Conservation (phyloP, 2,329 filamentous ascomycete species). For the Exserohilum turcica region DNA sequence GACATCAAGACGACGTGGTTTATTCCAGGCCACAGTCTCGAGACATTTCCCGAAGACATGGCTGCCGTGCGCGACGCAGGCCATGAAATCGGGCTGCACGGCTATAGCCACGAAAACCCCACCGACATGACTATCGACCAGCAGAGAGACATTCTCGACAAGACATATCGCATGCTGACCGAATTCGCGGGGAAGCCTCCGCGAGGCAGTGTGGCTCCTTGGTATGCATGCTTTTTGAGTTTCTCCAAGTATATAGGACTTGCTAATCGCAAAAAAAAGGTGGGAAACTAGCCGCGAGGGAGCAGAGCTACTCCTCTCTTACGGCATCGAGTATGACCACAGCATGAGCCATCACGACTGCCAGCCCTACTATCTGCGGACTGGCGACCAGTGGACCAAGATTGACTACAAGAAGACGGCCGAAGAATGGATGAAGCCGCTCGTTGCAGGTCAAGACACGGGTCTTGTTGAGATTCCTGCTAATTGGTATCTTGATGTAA, state of each 20-base stretch:
- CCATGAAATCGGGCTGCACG: constrained; percentile 70
- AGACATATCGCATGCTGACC: constrained; percentile 73
- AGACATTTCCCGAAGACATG: constrained; percentile 70
- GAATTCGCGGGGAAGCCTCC: constrained; percentile 73
- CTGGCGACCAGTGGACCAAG: constrained; percentile 69
- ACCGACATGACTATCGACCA: constrained; percentile 72
- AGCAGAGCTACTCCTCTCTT: constrained; percentile 65
- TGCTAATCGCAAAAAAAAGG: constrained; percentile 13
- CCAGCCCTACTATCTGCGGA: constrained; percentile 66
- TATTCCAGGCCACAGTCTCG: constrained; percentile 64
- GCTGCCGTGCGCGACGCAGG: constrained; percentile 62
- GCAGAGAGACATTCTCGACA: constrained; percentile 74
- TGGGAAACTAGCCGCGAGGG: constrained; percentile 75
- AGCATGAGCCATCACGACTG: constrained; percentile 69
- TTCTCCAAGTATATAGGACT: too few relatives aligned
- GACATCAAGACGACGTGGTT: constrained; percentile 72
- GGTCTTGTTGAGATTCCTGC: constrained; percentile 70
- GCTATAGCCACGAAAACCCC: constrained; percentile 73
- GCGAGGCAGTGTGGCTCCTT: constrained; percentile 73
- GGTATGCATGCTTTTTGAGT: constrained; percentile 38
- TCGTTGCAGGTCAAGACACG: constrained; percentile 63
- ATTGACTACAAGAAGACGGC: constrained; percentile 69
- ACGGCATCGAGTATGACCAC: constrained; percentile 73
- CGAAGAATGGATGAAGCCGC: constrained; percentile 69
- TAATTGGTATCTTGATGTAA: constrained; percentile 64